Evolutionary conservation across 2,329 filamentous ascomycete species (phyloP).

Genomic region (Myotisia sp.): DNA sequence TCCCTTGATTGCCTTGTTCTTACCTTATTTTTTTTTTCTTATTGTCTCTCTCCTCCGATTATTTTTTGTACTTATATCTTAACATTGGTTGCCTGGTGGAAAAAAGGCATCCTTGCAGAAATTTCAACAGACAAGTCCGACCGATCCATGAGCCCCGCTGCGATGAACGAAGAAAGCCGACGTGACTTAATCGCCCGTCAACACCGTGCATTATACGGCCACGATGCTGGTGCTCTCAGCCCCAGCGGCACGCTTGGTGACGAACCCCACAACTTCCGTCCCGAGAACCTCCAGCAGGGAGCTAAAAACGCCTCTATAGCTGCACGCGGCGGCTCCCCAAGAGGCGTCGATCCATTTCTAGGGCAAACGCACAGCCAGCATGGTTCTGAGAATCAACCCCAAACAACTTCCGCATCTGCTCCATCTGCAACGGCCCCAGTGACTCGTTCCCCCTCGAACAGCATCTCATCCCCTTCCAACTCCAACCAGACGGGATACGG

Average conservation of each 20-base stretch:
- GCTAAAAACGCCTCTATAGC: constrained; percentile 32
- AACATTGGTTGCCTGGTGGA: constrained; percentile 29
- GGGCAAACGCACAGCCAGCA: constrained; percentile 35
- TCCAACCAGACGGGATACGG: constrained; percentile 39
- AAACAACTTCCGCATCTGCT: constrained; percentile 27
- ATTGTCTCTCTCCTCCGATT: constrained; percentile 12
- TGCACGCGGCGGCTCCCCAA: constrained; percentile 63
- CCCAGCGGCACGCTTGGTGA: constrained; percentile 54
- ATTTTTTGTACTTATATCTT: constrained; percentile 11
- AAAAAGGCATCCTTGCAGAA: constrained; percentile 50
- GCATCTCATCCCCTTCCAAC: constrained; percentile 59
- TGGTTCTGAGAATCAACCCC: constrained; percentile 41
- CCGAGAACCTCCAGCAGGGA: constrained; percentile 52
- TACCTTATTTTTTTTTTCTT: constrained; percentile 23
- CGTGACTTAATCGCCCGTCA: constrained; percentile 92
- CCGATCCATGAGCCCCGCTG: constrained; percentile 67
- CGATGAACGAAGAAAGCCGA: constrained; percentile 90
- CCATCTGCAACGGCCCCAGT: constrained; percentile 29
- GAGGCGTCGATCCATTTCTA: constrained; percentile 59
- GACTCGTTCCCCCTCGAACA: constrained; percentile 54
- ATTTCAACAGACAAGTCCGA: constrained; percentile 66
- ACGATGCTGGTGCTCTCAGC: constrained; percentile 50
- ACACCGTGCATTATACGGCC: constrained; percentile 84
- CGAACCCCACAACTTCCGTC: constrained; percentile 49
- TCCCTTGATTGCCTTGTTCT: too few species aligned